Base-by-base conservation (phyloP, 202 grass and related monocot genomes). In the Cymbopogon flexuosus region DNA sequence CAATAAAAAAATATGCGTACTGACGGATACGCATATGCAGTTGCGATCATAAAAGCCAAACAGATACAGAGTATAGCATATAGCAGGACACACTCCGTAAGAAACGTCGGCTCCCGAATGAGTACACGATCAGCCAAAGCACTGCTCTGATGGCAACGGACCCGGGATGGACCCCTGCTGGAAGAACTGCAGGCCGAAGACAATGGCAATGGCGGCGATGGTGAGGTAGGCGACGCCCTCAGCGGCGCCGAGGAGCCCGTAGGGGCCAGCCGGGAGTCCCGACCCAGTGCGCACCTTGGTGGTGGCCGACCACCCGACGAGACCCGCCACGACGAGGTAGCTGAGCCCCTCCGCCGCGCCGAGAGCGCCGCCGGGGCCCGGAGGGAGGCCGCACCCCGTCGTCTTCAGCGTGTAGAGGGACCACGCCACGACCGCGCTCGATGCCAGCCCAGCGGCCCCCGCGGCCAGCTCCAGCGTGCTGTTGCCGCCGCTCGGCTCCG, bases 261-360 rank as follows among this genome's bases (percentile, higher is more conserved):
- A 92, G 13, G 90, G 92, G 1, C 94, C 94, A 0, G 89, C 92
- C 21, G 90, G 86, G 40, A 94, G 76, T 34, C 92, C 91, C 27
- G 91, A 92, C 11, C 94, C 89, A 1, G 91, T 97, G 42, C 90
- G 90, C 60, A 73, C 88, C 86, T 97, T 97, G 57, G 90, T 94
- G 24, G 79, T 82, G 27, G 86, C 21, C 18, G 94, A 94, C 94
- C 94, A 97, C 46, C 66, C 89, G 62, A 97, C 84, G 29, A 97
- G 60, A 0, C 39, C 92, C 2, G 84, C 91, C 35, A 94, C 76
- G 13, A 86, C 84, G 63, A 97, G 89, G 75, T 97, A 97, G 86
- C 92, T 94, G 41, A 94, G 68, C 2, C 92, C 94, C 75, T 94
- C 94, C 65, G 87, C 84, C 16, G 92, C 92, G 54, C 92, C 92